Evolutionary conservation across 1,139 yeast genomes (phyloP).

Genomic region (Debaryomyces coudertii): DNA sequence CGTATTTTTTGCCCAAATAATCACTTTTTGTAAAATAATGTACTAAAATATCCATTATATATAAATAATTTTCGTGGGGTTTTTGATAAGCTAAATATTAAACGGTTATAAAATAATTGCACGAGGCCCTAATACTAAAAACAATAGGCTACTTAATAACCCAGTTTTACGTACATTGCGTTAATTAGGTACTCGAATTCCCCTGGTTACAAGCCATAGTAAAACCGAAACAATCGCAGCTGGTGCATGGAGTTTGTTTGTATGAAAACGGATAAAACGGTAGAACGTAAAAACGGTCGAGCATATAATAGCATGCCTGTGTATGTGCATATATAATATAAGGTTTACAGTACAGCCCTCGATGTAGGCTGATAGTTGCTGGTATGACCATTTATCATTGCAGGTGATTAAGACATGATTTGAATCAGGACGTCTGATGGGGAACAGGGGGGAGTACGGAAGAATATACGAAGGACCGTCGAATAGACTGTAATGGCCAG

Average conservation of each 20-base stretch:
- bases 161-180: neutral
- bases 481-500: neutral
- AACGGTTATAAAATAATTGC: conserved; percentile 9
- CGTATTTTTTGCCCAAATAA: neutral
- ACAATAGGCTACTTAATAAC: conserved; percentile 3
- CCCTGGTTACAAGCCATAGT: conserved; percentile 6
- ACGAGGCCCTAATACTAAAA: conserved; percentile 5
- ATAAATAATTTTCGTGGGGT: conserved; percentile 5
- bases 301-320: neutral
- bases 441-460: neutral
- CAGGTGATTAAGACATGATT: neutral
- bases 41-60: neutral
- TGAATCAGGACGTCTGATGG: neutral
- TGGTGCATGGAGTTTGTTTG: neutral
- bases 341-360: neutral
- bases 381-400: neutral
- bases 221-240: neutral
- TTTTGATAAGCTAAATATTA: conserved; percentile 2
- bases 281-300: conserved; percentile 2
- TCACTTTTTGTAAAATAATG: neutral
- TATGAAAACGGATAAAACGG: neutral
- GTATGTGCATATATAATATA: neutral
- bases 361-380: neutral
- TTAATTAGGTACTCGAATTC: neutral
- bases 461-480: neutral